Conservation (phyloP, 192 early-diverging fungal species). For the Dissophora globulifera region DNA sequence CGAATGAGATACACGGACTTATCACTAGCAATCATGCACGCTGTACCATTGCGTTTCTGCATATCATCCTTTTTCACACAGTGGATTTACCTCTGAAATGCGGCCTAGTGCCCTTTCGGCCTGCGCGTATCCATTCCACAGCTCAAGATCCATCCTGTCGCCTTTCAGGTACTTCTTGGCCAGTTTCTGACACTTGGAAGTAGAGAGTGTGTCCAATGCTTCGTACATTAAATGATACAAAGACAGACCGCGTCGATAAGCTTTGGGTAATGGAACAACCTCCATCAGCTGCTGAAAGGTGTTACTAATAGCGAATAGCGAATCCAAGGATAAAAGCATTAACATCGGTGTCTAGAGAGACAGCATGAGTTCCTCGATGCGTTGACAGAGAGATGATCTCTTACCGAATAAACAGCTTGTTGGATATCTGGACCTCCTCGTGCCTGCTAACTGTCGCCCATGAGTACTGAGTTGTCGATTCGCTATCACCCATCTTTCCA, state of each 20-base stretch:
- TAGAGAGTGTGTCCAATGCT: slow-evolving; percentile 31
- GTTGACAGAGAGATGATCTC: no score
- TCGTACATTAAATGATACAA: slow-evolving; percentile 59
- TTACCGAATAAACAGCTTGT: slow-evolving; percentile 32
- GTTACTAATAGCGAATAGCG: slow-evolving; percentile 45
- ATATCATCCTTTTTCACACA: no score
- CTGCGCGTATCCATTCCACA: slow-evolving; percentile 69
- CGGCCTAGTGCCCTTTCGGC: slow-evolving; percentile 58
- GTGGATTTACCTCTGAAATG: slow-evolving; percentile 59
- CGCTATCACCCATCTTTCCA: slow-evolving; percentile 3
- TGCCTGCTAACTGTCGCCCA: slow-evolving; percentile 38
- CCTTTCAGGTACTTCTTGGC: slow-evolving; percentile 59
- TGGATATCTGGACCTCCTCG: slow-evolving; percentile 18
- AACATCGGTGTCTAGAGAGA: no score
- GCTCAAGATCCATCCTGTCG: slow-evolving; percentile 54
- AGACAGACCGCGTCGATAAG: slow-evolving; percentile 40
- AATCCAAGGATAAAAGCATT: not conserved
- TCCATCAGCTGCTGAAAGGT: slow-evolving; percentile 57
- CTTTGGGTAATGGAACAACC: slow-evolving; percentile 23
- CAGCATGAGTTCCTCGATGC: no score
- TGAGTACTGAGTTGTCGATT: not conserved
- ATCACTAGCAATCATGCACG: no score
- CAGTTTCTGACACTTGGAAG: slow-evolving; percentile 54
- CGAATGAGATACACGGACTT: no score
- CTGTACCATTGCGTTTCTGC: no score